phyloP scores from a whole-genome alignment of 2,329 filamentous ascomycete species.

The Colletotrichum siamense region DNA sequence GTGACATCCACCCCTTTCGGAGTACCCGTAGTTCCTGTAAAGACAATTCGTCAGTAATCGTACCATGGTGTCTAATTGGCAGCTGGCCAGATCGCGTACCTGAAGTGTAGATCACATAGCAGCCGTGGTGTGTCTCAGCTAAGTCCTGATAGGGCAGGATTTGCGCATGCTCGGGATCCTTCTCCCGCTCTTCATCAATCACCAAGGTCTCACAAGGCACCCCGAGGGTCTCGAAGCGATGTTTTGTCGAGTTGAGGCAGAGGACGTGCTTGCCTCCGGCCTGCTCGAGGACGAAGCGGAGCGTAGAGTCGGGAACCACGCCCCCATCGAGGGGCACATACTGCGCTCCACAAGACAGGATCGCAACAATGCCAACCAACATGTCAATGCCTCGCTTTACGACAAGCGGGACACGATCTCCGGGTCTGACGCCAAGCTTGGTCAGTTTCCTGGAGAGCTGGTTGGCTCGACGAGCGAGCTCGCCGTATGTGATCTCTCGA shows the following conservation, averaged over 20 bases:
- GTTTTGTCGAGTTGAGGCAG: slow-evolving; percentile 40
- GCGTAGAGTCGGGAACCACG: slow-evolving; percentile 52
- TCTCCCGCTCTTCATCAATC: slow-evolving; percentile 6
- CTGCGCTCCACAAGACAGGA: slow-evolving; percentile 63
- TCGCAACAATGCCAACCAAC: slow-evolving; percentile 60
- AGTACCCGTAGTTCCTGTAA: slow-evolving; percentile 52
- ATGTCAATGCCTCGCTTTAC: slow-evolving; percentile 60
- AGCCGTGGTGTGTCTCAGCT: slow-evolving; percentile 42
- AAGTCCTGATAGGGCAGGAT: slow-evolving; percentile 24
- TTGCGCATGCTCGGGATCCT: neutral
- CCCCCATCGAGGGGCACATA: slow-evolving; percentile 66
- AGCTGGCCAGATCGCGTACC: slow-evolving; percentile 28
- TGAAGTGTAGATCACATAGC: slow-evolving; percentile 61
- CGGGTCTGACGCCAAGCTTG: slow-evolving; percentile 42
- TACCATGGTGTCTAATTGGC: neutral
- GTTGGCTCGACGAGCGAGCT: slow-evolving; percentile 48
- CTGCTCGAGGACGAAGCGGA: slow-evolving; percentile 54
- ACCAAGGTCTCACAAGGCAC: neutral
- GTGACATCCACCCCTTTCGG: slow-evolving; percentile 65
- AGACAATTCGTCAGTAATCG: neutral
- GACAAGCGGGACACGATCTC: slow-evolving; percentile 56
- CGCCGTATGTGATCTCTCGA: slow-evolving; percentile 44
- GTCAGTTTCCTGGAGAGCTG: slow-evolving; percentile 44
- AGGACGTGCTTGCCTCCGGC: slow-evolving; percentile 49
- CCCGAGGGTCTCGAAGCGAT: neutral